Conservation (phyloP, 192 early-diverging fungal species). For the Coemansia pectinata region DNA sequence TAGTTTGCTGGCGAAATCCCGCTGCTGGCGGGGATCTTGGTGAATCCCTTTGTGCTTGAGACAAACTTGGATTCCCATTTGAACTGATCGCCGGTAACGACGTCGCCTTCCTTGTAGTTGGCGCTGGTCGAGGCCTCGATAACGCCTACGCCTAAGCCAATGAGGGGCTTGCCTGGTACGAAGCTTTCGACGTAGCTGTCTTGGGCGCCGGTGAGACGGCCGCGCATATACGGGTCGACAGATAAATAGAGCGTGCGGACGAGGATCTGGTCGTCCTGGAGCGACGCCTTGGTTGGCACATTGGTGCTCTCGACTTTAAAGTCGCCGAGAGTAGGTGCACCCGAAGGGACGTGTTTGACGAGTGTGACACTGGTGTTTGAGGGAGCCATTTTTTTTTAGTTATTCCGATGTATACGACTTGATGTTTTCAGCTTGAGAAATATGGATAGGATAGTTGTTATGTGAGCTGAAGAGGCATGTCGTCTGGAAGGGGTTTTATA, state of each 20-base stretch:
- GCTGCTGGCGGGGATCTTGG: conserved; percentile 15
- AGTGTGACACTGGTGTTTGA: conserved; percentile 20
- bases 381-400: conserved; percentile 19
- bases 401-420: not conserved
- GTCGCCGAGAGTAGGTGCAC: conserved; percentile 23
- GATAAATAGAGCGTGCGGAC: conserved; percentile 67
- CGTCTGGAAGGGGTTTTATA: not conserved
- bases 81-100: conserved; percentile 75
- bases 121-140: conserved; percentile 65
- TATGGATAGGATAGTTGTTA: not conserved
- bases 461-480: not conserved
- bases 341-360: conserved; percentile 15
- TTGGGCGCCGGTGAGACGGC: conserved; percentile 61
- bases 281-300: conserved; percentile 20
- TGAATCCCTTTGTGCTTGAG: conserved; percentile 25
- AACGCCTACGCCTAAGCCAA: conserved; percentile 52
- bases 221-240: conserved; percentile 73
- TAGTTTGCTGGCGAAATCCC: conserved; percentile 60
- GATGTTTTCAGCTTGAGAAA: not conserved
- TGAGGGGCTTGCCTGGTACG: conserved; percentile 54
- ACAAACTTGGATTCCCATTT: conserved; percentile 54
- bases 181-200: conserved; percentile 66
- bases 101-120: conserved; percentile 66
- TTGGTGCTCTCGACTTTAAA: conserved; percentile 24
- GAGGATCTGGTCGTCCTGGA: conserved; percentile 32